Evolutionary conservation across 2,329 filamentous ascomycete species (phyloP).

Genomic region (Colletotrichum sp.): DNA sequence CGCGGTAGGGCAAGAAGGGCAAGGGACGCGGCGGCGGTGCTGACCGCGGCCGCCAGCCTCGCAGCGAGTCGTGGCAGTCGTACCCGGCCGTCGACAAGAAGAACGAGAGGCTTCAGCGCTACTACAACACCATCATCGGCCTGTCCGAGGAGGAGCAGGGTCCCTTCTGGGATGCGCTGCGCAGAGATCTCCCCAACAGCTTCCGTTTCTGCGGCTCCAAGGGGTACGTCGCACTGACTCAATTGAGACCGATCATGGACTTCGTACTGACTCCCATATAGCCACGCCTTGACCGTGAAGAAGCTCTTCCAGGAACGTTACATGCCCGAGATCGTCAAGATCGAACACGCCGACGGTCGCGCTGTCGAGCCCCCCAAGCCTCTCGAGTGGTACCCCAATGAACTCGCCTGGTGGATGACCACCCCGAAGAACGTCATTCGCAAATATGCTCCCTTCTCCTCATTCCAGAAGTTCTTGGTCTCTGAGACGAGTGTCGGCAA

Average conservation of each 20-base stretch:
- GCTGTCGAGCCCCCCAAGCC: constrained; percentile 81
- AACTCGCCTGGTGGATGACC: constrained; percentile 97
- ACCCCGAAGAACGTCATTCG: constrained; percentile 96
- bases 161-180: constrained; percentile 83
- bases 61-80: constrained; percentile 19
- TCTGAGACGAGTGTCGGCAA: constrained; percentile 97
- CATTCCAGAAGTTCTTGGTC: constrained; percentile 97
- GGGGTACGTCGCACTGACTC: constrained; percentile 58
- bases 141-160: constrained; percentile 79
- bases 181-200: constrained; percentile 90
- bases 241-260: neutral
- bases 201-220: constrained; percentile 97
- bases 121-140: constrained; percentile 81
- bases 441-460: constrained; percentile 90
- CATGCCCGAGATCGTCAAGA: constrained; percentile 86
- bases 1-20: constrained; percentile 10
- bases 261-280: constrained; percentile 34
- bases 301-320: constrained; percentile 87
- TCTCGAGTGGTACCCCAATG: constrained; percentile 92
- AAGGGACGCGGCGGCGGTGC: constrained; percentile 12
- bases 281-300: constrained; percentile 91
- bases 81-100: constrained; percentile 73
- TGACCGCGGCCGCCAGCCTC: constrained; percentile 18
- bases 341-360: constrained; percentile 81
- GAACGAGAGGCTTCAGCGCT: constrained; percentile 85